phyloP scores from a whole-genome alignment of 2,329 filamentous ascomycete genomes.

The Cladosporium sp. region DNA sequence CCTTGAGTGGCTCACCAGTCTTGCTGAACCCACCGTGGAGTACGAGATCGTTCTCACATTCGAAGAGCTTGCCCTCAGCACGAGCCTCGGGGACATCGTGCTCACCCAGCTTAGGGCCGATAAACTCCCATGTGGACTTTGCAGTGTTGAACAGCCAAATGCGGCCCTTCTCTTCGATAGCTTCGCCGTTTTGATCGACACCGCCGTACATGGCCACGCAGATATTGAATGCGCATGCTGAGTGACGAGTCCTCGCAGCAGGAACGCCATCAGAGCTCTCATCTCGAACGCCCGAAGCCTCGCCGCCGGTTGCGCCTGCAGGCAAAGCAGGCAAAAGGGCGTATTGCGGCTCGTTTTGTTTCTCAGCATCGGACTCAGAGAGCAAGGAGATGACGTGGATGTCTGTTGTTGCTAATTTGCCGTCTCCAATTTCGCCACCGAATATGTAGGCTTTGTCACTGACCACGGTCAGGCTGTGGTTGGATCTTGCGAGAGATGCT shows the following conservation, averaged over 20 bases:
- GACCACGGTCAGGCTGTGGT: constrained; percentile 45
- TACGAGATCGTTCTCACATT: constrained; percentile 35
- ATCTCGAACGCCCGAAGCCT: constrained; percentile 3
- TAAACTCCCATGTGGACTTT: constrained; percentile 35
- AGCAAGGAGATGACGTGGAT: constrained; percentile 44
- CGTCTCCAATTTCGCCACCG: constrained; percentile 43
- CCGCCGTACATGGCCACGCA: constrained; percentile 47
- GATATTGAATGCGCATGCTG: constrained; percentile 44
- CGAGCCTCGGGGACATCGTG: constrained; percentile 34
- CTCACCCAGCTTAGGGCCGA: constrained; percentile 25
- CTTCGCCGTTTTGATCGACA: constrained; percentile 34
- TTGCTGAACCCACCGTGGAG: constrained; percentile 34
- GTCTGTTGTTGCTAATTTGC: constrained; percentile 45
- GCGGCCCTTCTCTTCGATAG: constrained; percentile 40
- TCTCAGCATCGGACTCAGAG: constrained; percentile 27
- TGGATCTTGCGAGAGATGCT: constrained; percentile 36
- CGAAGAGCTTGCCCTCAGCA: constrained; percentile 32
- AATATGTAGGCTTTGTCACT: constrained; percentile 50
- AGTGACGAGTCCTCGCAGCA: constrained; percentile 41
- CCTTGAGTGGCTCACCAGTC: constrained; percentile 30
- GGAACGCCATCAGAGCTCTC: constrained; percentile 34
- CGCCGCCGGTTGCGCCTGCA: constrained; percentile 22
- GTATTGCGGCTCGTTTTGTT: constrained; percentile 43
- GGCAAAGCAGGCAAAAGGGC: constrained; percentile 46
- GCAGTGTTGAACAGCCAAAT: constrained; percentile 47